phyloP scores from a whole-genome alignment of 2,329 filamentous ascomycete genomes.

The Rhynchosporium graminicola region DNA sequence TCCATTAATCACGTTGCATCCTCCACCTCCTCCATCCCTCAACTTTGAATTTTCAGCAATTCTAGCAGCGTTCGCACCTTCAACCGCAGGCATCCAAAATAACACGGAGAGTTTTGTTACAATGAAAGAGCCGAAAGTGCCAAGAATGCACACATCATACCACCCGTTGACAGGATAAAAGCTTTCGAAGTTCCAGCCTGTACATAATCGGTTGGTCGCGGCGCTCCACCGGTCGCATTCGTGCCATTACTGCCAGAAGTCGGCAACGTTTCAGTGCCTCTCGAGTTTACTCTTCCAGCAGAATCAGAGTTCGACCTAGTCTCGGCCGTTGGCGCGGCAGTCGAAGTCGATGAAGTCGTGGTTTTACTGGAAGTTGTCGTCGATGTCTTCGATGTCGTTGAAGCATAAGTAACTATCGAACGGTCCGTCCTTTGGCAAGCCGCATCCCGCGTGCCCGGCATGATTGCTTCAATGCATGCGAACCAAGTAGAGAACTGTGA shows the following conservation, averaged over 20 bases:
- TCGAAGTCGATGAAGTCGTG: not conserved
- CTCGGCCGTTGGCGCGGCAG: not conserved
- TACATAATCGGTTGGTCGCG: conserved; percentile 7
- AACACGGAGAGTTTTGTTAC: not conserved
- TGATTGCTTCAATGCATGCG: conserved; percentile 14
- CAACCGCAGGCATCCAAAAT: no score
- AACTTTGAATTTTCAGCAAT: no score
- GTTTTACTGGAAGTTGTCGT: not conserved
- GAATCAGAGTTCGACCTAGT: not conserved
- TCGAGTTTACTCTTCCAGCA: not conserved
- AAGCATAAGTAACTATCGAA: conserved; percentile 4
- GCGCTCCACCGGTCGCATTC: not conserved
- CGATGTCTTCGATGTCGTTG: not conserved
- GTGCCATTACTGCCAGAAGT: conserved; percentile 12
- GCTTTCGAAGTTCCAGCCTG: conserved; percentile 12
- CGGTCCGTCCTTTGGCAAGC: conserved; percentile 15
- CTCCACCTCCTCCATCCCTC: no score
- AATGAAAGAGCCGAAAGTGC: conserved; percentile 15
- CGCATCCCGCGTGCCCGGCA: conserved; percentile 12
- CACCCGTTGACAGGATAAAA: conserved; percentile 13
- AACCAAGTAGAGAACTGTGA: conserved; percentile 14
- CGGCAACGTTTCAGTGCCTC: conserved; percentile 8
- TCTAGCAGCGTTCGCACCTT: no score
- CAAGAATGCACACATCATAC: conserved; percentile 19
- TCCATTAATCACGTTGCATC: no score